phyloP scores from a whole-genome alignment of 2,329 filamentous ascomycete species.

The Meredithiella fracta region DNA sequence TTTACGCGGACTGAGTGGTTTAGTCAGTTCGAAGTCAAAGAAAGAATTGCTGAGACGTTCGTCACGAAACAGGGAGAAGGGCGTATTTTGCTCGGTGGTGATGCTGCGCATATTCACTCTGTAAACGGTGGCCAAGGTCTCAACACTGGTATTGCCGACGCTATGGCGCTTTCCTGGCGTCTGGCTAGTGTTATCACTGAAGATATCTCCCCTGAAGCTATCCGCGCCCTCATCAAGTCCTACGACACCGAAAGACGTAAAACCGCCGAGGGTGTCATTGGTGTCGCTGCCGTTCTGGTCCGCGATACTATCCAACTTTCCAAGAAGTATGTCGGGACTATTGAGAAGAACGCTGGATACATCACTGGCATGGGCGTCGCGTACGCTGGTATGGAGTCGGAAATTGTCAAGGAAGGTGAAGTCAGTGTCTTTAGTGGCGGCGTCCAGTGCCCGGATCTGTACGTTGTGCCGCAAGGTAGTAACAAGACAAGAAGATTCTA shows the following conservation, averaged over 20 bases:
- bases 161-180: slow-evolving; percentile 39
- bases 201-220: slow-evolving; percentile 16
- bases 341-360: slow-evolving; percentile 31
- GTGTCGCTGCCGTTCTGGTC: slow-evolving; percentile 30
- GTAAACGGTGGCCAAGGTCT: slow-evolving; percentile 41
- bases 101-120: slow-evolving; percentile 40
- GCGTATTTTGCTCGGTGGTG: slow-evolving; percentile 35
- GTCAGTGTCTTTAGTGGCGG: slow-evolving; percentile 25
- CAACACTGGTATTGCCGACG: slow-evolving; percentile 41
- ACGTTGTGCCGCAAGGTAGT: slow-evolving; percentile 15
- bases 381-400: slow-evolving; percentile 23
- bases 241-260: slow-evolving; percentile 29
- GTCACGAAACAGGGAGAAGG: slow-evolving; percentile 20
- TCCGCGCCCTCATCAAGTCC: slow-evolving; percentile 22
- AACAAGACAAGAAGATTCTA: slow-evolving; percentile 20
- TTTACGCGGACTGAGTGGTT: slow-evolving; percentile 33
- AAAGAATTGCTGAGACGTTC: slow-evolving; percentile 25
- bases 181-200: slow-evolving; percentile 21
- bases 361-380: slow-evolving; percentile 31
- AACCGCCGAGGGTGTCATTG: slow-evolving; percentile 29
- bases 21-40: slow-evolving; percentile 27
- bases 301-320: slow-evolving; percentile 28
- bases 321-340: slow-evolving; percentile 30
- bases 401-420: slow-evolving; percentile 21
- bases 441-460: slow-evolving; percentile 24